phyloP scores from a whole-genome alignment of 2,329 filamentous ascomycete species.

The Pseudopyrenochaeta lycopersici region DNA sequence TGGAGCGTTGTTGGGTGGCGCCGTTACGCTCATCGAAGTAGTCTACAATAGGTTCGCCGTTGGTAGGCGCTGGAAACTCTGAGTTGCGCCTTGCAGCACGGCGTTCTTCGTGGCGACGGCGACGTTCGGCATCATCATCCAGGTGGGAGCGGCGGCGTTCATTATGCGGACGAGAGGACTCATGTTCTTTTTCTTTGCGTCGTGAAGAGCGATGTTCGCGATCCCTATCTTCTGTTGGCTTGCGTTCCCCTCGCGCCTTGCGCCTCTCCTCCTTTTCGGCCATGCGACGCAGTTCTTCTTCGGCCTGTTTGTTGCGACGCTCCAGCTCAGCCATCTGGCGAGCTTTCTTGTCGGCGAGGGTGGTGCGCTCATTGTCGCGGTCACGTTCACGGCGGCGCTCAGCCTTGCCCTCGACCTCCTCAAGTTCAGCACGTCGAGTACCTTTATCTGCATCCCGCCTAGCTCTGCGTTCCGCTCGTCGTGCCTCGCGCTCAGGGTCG shows the following conservation, averaged over 20 bases:
- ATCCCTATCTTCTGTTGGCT: conserved; percentile 40
- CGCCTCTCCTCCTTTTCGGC: conserved; percentile 51
- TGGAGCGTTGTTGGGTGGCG: conserved; percentile 21
- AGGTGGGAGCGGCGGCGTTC: conserved; percentile 48
- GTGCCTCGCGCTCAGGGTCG: conserved; percentile 49
- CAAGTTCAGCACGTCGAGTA: conserved; percentile 40
- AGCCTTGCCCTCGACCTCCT: conserved; percentile 47
- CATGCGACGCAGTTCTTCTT: conserved; percentile 49
- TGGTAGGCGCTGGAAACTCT: conserved; percentile 39
- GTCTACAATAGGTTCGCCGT: conserved; percentile 51
- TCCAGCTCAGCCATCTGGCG: conserved; percentile 50
- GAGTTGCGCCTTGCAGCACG: conserved; percentile 49
- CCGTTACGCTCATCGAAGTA: conserved; percentile 57
- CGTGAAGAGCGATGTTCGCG: conserved; percentile 46
- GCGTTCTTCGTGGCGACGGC: conserved; percentile 55
- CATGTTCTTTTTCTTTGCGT: conserved; percentile 45
- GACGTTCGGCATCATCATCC: conserved; percentile 48
- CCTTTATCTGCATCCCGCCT: conserved; percentile 47
- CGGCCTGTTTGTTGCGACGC: conserved; percentile 48
- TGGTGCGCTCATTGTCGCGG: conserved; percentile 43
- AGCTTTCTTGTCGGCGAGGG: conserved; percentile 48
- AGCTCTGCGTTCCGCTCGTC: conserved; percentile 46
- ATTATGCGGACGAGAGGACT: conserved; percentile 38
- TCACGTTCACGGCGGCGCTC: conserved; percentile 50
- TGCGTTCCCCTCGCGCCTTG: conserved; percentile 42